These are phyloP conservation scores for Penicillium arizonense DNA, from an alignment of 495 filamentous ascomycete genomes.

Conservation along the genomic window DNA sequence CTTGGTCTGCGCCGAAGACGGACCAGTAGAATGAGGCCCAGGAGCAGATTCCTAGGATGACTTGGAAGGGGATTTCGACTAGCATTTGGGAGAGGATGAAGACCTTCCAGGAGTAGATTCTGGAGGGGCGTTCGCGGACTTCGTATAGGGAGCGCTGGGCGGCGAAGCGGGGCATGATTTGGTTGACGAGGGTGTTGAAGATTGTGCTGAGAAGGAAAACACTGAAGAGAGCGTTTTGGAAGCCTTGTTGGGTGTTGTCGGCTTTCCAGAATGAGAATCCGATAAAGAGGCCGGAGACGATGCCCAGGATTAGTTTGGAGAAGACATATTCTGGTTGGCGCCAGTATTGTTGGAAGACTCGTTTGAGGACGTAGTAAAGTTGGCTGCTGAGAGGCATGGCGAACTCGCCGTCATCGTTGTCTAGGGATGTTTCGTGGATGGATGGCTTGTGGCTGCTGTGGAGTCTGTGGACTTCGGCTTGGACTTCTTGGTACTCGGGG, in stretches of 20 bases:
- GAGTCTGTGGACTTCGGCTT: conserved; percentile 63
- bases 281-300: conserved; percentile 63
- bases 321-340: conserved; percentile 52
- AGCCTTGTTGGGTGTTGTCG: conserved; percentile 65
- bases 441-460: conserved; percentile 41
- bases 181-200: conserved; percentile 65
- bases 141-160: conserved; percentile 49
- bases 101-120: conserved; percentile 52
- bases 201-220: conserved; percentile 79
- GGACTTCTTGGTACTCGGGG: conserved; percentile 60
- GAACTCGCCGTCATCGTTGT: conserved; percentile 33
- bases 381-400: conserved; percentile 53
- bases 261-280: conserved; percentile 83
- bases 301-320: conserved; percentile 50
- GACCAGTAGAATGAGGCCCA: conserved; percentile 52
- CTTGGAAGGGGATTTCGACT: conserved; percentile 51
- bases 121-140: conserved; percentile 47
- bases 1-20: conserved; percentile 34
- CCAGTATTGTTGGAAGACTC: conserved; percentile 50
- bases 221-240: conserved; percentile 80
- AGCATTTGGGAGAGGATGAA: conserved; percentile 49
- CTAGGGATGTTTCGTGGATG: conserved; percentile 4
- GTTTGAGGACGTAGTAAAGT: conserved; percentile 42
- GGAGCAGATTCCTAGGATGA: conserved; percentile 38
- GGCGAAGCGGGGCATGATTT: conserved; percentile 52